A percentile compares a stretch with the other conserved stretches of the same genome.
phyloP scores from a whole-genome alignment of 1,284 basidiomycete genomes.

The Ganoderma multipileum region DNA sequence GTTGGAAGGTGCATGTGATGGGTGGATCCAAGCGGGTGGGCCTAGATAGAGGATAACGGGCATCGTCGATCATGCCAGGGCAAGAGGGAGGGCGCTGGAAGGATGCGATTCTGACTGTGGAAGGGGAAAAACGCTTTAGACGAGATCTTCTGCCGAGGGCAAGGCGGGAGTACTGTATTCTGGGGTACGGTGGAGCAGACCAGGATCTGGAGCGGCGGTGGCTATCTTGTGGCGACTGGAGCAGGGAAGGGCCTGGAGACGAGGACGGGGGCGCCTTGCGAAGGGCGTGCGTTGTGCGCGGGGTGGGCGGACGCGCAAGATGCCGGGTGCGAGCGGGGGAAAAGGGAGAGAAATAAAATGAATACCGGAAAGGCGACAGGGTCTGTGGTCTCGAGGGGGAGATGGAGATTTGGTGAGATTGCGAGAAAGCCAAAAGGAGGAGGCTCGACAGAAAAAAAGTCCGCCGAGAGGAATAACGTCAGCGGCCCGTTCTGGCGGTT shows the following conservation, averaged over 20 bases:
- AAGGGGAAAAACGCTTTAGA: conserved; percentile 29
- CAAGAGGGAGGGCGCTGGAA: conserved; percentile 15
- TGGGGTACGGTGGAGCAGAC: conserved; percentile 17
- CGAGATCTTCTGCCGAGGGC: conserved; percentile 29
- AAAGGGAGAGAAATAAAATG: conserved; percentile 23
- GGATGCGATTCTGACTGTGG: conserved; percentile 6
- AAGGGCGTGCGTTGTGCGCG: conserved; percentile 9
- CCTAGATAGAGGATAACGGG: conserved; percentile 25
- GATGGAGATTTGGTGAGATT: conserved; percentile 29
- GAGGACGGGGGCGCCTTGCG: conserved; percentile 7
- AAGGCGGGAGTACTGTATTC: conserved; percentile 31
- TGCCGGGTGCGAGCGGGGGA: conserved; percentile 15
- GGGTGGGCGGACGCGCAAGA: conserved; percentile 18
- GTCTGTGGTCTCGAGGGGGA: conserved; percentile 21
- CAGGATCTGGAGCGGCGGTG: conserved; percentile 27
- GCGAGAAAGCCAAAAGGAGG: conserved; percentile 21
- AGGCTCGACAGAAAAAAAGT: conserved; percentile 23
- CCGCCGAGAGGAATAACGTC: conserved; percentile 35
- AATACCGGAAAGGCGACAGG: conserved; percentile 20
- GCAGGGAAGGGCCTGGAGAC: conserved; percentile 1
- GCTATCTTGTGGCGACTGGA: conserved; percentile 11
- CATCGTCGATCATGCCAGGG: conserved; percentile 33
- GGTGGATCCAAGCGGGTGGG: conserved; percentile 21
- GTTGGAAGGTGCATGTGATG: conserved; percentile 34
- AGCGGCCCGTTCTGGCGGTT: conserved; percentile 20